Base-by-base conservation (phyloP, 2,329 filamentous ascomycete genomes). In the Colletotrichum gigasporum region DNA sequence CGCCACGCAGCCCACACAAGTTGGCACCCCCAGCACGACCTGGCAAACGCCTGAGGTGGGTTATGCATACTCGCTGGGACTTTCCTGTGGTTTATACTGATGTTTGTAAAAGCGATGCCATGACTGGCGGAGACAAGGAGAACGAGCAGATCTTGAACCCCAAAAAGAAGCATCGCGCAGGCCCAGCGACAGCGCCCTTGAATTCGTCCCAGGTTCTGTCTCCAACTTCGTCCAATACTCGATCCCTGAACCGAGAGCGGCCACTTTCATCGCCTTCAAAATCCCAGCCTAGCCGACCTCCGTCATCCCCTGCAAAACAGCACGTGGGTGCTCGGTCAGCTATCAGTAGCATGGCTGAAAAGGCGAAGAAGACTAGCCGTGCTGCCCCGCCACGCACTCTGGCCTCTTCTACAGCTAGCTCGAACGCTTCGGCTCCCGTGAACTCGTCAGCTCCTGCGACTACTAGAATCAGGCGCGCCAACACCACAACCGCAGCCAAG, bases 211-310 rank as follows among this genome's bases (percentile, higher is more conserved):
- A 91, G 75, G 85, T 96, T 35, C 83, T 97, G 3, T 97, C 94
- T 2, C 93, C 93, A 2, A 91, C 92, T 54, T 94, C 92, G 0
- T 90, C 91, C 63, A 97, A 97, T 73, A 91, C 91, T 5, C 88
- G 92, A 53, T 84, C 91, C 14, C 80, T 86, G 20, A 86, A 86
- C 18, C 85, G 87, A 50, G 80, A 75, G 68, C 75, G 81, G 8
- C 78, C 80, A 6, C 71, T 73, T 2, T 72, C 74, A 5, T 86
- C 87, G n/a, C 84, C 86, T 12, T 76, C 79, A 22, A 90, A 90
- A 72, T 82, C 85, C 3, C 82, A 84, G 60, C 80, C 89, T 37
- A 81, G 85, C 2, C 85, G 86, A 22, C 85, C 88, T 22, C 80
- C 83, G 14, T 91, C 62, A 22, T 65, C 90, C 22, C 88, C 90